Evolutionary conservation across 2,329 filamentous ascomycete species (phyloP).

Genomic region (Paracamarosporium sp.): DNA sequence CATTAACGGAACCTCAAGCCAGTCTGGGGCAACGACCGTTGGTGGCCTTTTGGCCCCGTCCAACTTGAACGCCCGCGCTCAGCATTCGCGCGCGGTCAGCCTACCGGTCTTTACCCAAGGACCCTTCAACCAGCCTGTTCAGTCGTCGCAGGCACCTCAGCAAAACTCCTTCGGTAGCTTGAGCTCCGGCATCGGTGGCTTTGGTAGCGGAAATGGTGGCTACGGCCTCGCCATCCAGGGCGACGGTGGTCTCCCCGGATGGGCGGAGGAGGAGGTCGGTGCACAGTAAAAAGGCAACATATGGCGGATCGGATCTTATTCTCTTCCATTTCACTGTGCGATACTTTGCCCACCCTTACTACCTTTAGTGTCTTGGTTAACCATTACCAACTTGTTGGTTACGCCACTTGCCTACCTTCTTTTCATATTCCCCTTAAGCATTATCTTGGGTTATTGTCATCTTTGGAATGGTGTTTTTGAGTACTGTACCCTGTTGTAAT

Average conservation of each 20-base stretch:
- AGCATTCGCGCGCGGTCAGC: constrained; percentile 84
- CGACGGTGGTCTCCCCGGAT: constrained; percentile 64
- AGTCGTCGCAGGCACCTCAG: constrained; percentile 45
- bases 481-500: constrained; percentile 8
- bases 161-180: constrained; percentile 64
- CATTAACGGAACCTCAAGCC: constrained; percentile 49
- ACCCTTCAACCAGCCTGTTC: constrained; percentile 55
- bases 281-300: constrained; percentile 51
- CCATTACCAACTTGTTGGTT: background rate
- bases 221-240: constrained; percentile 67
- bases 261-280: constrained; percentile 69
- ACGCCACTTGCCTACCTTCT: constrained; percentile 7
- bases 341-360: constrained; percentile 29
- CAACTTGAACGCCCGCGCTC: constrained; percentile 63
- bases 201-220: constrained; percentile 59
- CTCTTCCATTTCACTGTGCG: constrained; percentile 38
- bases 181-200: constrained; percentile 64
- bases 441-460: constrained; percentile 22
- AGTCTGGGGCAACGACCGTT: constrained; percentile 70
- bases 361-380: constrained; percentile 8
- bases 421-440: constrained; percentile 26
- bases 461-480: constrained; percentile 5
- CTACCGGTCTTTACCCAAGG: constrained; percentile 75
- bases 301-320: constrained; percentile 6
- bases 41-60: constrained; percentile 79